Evolutionary conservation across 1,139 yeast genomes (phyloP).

Genomic region (Geotrichum reessii): DNA sequence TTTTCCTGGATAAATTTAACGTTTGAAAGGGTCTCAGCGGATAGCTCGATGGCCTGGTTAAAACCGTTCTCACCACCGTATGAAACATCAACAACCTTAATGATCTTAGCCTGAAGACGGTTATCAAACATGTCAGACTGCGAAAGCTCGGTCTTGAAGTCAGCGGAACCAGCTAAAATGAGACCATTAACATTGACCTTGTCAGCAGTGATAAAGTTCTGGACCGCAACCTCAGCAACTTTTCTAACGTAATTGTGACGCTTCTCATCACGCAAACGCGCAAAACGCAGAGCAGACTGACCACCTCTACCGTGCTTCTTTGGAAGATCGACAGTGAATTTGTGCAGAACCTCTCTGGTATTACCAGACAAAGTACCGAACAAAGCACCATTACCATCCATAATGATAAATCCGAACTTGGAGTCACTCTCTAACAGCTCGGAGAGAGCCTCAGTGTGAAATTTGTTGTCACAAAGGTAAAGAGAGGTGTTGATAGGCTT

Average conservation of each 20-base stretch:
- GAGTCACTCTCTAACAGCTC: conserved; percentile 94
- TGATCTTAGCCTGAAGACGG: conserved; percentile 80
- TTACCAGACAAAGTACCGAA: conserved; percentile 96
- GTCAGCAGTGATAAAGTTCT: conserved; percentile 86
- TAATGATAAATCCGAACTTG: conserved; percentile 91
- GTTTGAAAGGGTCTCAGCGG: conserved; percentile 93
- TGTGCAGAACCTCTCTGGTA: conserved; percentile 91
- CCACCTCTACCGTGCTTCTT: conserved; percentile 99
- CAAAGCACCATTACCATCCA: conserved; percentile 98
- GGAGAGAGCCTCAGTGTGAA: conserved; percentile 93
- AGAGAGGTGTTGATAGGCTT: conserved; percentile 96
- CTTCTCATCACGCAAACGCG: conserved; percentile 97
- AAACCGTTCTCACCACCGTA: conserved; percentile 99
- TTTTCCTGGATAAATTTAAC: conserved; percentile 97
- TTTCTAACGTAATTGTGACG: conserved; percentile 97
- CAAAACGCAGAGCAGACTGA: conserved; percentile 98
- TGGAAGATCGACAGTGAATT: conserved; percentile 94
- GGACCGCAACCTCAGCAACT: conserved; percentile 97
- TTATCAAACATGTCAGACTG: conserved; percentile 89
- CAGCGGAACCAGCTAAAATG: conserved; percentile 97
- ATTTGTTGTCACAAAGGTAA: conserved; percentile 93
- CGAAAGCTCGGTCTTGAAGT: conserved; percentile 89
- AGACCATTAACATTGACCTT: conserved; percentile 91
- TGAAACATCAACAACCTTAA: conserved; percentile 91
- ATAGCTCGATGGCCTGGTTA: conserved; percentile 95